Conservation (phyloP, 345 rosid species). For the Gossypium anomalum region DNA sequence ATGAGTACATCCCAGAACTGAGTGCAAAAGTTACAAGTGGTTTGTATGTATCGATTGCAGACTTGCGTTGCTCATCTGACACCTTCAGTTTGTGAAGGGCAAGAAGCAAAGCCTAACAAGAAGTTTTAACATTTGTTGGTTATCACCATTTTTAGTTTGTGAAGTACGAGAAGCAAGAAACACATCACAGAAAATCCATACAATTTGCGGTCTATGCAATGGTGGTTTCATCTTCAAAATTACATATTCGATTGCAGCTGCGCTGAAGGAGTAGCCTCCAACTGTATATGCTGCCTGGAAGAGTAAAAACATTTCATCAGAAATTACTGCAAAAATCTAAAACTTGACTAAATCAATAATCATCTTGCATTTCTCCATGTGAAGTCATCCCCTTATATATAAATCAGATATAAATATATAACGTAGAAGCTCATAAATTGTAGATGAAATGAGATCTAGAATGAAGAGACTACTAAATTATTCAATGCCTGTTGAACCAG, state of each 20-base stretch:
- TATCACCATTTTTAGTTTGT: background rate
- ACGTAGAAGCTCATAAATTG: background rate
- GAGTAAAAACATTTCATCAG: conserved; percentile 10
- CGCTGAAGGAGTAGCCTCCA: conserved; percentile 86
- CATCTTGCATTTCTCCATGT: background rate
- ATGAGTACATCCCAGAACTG: conserved; percentile 86
- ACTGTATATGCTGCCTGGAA: conserved; percentile 88
- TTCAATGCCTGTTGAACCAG: background rate
- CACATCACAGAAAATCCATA: conserved; percentile 23
- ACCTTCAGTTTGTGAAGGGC: conserved; percentile 76
- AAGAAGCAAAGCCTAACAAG: conserved; percentile 73
- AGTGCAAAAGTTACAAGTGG: conserved; percentile 79
- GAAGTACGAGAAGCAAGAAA: conserved; percentile 3
- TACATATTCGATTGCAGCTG: conserved; percentile 67
- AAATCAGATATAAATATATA: background rate
- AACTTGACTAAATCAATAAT: background rate
- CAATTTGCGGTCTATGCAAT: conserved; percentile 76
- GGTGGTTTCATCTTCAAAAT: conserved; percentile 90
- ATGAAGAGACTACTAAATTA: background rate
- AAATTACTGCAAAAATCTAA: background rate
- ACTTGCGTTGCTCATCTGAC: conserved; percentile 67
- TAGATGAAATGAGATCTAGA: background rate
- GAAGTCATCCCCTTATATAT: background rate
- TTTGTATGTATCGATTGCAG: conserved; percentile 49
- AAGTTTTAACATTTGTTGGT: conserved; percentile 5